These are phyloP conservation scores for Triadica sebifera DNA, from an alignment of 345 rosid species.

Conservation along the genomic window DNA sequence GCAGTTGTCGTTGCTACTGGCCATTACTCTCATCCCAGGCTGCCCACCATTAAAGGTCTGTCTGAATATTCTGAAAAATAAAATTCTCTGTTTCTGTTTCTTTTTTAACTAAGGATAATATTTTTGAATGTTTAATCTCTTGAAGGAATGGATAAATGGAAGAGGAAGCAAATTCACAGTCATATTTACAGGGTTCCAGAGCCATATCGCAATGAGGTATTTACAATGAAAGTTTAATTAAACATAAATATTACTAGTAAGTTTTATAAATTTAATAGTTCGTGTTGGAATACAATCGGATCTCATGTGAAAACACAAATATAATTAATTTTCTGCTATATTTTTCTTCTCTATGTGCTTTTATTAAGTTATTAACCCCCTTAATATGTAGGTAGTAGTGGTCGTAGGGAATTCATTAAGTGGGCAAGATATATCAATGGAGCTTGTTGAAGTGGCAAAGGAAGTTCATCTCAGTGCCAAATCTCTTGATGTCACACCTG, in stretches of 20 bases:
- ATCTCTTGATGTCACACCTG: conserved; percentile 49
- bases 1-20: conserved; percentile 95
- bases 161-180: conserved; percentile 5
- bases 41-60: conserved; percentile 71
- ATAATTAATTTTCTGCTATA: no score
- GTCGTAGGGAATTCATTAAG: conserved; percentile 78
- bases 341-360: no score
- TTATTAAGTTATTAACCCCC: no score
- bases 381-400: conserved; percentile 58
- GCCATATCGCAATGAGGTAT: neutral
- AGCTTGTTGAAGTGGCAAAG: conserved; percentile 71
- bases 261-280: no score
- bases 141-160: conserved; percentile 4
- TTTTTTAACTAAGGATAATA: no score
- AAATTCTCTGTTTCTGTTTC: no score
- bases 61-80: no score
- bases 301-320: no score
- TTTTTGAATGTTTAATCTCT: neutral
- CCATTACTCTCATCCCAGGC: conserved; percentile 73
- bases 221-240: neutral
- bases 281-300: no score
- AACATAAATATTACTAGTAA: no score
- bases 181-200: neutral
- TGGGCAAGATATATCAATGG: conserved; percentile 92
- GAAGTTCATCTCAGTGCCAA: conserved; percentile 74